Evolutionary conservation across 441 rosid species (phyloP).

Genomic region (Pelargonium citronellum): DNA sequence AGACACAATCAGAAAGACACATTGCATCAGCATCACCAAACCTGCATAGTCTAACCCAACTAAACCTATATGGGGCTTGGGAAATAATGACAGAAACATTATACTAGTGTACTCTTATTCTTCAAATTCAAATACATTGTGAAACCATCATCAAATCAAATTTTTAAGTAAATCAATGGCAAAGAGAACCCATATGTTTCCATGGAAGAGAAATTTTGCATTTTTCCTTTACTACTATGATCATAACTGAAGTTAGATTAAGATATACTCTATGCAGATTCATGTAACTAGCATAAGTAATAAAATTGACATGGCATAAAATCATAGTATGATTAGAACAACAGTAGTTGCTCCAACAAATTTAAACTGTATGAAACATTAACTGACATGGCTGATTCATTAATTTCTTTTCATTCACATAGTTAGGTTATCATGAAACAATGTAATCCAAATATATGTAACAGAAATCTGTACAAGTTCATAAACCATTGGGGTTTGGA

Average conservation of each 20-base stretch:
- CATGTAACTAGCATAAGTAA: neutral
- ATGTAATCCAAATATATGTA: neutral
- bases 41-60: neutral
- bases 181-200: neutral
- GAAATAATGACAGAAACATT: neutral
- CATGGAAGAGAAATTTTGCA: neutral
- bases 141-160: neutral
- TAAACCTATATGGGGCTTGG: neutral
- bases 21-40: constrained; percentile 3
- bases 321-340: neutral
- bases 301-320: neutral
- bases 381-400: constrained; percentile 6
- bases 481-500: neutral
- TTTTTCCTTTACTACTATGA: neutral
- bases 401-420: neutral
- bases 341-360: neutral
- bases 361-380: neutral
- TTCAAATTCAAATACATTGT: neutral
- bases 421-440: neutral
- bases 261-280: neutral
- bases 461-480: neutral
- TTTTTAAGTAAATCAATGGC: neutral
- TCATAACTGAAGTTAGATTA: neutral
- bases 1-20: constrained; percentile 1
- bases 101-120: neutral